Evolutionary conservation across 2,329 filamentous ascomycete genomes (phyloP), one percentile per base, ranked within the genome.

Genomic region (Arthrocladium fulminans): DNA sequence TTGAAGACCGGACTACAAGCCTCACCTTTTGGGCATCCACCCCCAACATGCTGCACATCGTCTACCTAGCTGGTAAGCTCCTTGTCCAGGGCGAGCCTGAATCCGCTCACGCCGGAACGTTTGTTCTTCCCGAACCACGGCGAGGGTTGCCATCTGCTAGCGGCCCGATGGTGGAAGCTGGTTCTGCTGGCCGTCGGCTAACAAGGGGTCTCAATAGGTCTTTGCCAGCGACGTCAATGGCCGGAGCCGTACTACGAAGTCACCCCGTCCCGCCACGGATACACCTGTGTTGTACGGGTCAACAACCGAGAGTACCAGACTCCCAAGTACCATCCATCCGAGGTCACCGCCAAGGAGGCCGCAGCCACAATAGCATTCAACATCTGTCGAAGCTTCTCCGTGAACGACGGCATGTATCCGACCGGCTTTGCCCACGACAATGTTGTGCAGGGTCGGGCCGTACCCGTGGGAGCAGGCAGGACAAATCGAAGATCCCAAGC

Each of bases 241-340:
- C 82, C 81, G 59, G 87, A 94, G 65, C 90, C 90, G 61, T 76
- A 80, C 65, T 97, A 94, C 75, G 88, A 84, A 74, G 78, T 77
- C 59, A 82, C 81, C 61, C 71, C 75, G 56, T 79, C 74, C 60
- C 45, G 51, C 9, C 49, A 52, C 15, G 89, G 89, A 63, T 94
- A 84, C 68, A 87, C 84, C 51, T 96, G 89, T 73, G 83, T 88
- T 50, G 90, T 95, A 49, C 79, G 92, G 55, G 90, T 97, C 65
- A 96, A 97, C 72, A 94, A 94, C 59, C 85, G 90, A 63, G 88
- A 95, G 73, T 97, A 96, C 72, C 87, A 89, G 66, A 95, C 89
- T 37, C 88, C 95, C 66, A 77, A 85, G 30, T 79, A 83, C 55
- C 94, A 92, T 70, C 81, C 86, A 64, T 86, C 84, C 54, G 86